Evolutionary conservation across 176 grass and related monocot genomes (phyloP), one percentile per base, ranked within the genome.

Genomic region (Cocos nucifera): DNA sequence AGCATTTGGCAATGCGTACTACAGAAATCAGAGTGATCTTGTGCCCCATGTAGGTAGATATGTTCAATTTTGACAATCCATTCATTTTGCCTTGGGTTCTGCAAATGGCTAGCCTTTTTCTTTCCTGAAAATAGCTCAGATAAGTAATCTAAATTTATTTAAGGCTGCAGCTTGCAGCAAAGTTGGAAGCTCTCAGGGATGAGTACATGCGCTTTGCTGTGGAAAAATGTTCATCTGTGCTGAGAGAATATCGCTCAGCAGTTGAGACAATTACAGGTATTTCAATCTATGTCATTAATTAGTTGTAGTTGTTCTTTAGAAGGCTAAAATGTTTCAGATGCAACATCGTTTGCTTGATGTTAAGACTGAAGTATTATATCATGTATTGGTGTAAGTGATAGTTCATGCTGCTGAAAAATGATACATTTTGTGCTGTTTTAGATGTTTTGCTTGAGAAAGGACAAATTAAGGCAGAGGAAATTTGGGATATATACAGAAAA

Each of bases 371-470:
- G 35, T 44, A 44, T 44, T 10, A 44, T 44, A 2, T 44, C 35
- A 44, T 3, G 35, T 44, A 44, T 3, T 12, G 35, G 35, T 44
- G 12, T 14, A 14, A 14, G 35, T 12, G 10, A 44, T 39, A 14
- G 35, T 44, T 9, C 9, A 2, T 44, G 35, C 9, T 44, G 35
- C 35, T 14, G 35, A 44, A 44, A 8, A 44, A 44, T 44, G 35
- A 44, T 59, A 17, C 26, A 14, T 27, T 30, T 59, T 29, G 17
- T 57, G 25, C 28, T 74, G 25, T 63, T 24, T 26, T 58, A 78
- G 75, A 78, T 69, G 62, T 78, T 63, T 70, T 78, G 75, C 58
- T 78, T 51, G 75, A 78, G 54, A 78, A 78, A 71, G 57, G 58
- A 70, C 51, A 32, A 19, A 63, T 78, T 28, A 64, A 71, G 20